Conservation (phyloP, 2,329 filamentous ascomycete species). For the Aspergillus tamarii region DNA sequence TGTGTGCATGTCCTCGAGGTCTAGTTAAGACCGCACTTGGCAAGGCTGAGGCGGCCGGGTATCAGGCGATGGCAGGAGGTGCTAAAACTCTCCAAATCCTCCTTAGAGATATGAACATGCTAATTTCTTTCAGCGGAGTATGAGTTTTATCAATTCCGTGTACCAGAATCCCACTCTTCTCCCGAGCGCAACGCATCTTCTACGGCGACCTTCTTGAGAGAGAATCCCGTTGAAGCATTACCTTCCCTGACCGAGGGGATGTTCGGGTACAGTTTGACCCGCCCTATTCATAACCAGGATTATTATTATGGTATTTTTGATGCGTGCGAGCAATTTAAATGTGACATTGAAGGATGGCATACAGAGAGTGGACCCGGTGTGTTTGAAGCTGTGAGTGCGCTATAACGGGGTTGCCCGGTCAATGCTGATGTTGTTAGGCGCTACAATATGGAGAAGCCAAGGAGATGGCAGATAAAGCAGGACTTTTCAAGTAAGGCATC, state of each 20-base stretch:
- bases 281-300: constrained; percentile 85
- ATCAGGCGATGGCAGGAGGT: constrained; percentile 89
- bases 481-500: constrained; percentile 77
- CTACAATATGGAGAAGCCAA: constrained; percentile 86
- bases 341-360: constrained; percentile 91
- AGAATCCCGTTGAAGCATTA: constrained; percentile 73
- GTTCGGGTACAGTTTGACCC: constrained; percentile 91
- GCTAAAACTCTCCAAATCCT: constrained; percentile 35
- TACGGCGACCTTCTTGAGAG: constrained; percentile 72
- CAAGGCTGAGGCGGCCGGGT: constrained; percentile 70
- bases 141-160: constrained; percentile 90
- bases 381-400: constrained; percentile 74
- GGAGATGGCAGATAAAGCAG: constrained; percentile 88
- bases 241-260: constrained; percentile 87
- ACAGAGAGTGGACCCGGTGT: constrained; percentile 93
- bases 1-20: constrained; percentile 79
- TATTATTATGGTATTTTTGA: constrained; percentile 91
- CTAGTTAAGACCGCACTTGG: constrained; percentile 69
- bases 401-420: not conserved
- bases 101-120: not conserved
- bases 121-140: constrained; percentile 71
- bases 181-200: constrained; percentile 66
- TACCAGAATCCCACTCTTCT: constrained; percentile 56
- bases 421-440: constrained; percentile 51
- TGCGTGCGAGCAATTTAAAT: constrained; percentile 74